phyloP scores from a whole-genome alignment of 805 yeast species.

The Metschnikowia vanudenii region DNA sequence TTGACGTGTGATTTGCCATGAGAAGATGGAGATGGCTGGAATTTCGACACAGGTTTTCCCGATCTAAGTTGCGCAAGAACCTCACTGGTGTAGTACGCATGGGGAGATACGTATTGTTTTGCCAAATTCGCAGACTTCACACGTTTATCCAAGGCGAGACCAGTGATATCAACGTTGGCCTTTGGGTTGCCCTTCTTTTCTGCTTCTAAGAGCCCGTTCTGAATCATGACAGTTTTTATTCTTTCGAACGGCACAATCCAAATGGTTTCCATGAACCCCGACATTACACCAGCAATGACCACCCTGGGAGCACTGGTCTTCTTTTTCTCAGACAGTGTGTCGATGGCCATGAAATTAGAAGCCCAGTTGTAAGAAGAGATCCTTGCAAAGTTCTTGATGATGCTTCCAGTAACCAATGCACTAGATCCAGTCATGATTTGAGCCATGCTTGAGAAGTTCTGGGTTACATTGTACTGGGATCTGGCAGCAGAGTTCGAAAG shows the following conservation, averaged over 20 bases:
- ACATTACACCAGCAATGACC: slow-evolving; percentile 78
- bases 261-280: slow-evolving; percentile 79
- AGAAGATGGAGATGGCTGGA: slow-evolving; percentile 19
- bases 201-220: slow-evolving; percentile 46
- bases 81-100: slow-evolving; percentile 40
- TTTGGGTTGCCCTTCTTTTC: slow-evolving; percentile 22
- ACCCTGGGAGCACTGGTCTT: slow-evolving; percentile 74
- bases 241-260: slow-evolving; percentile 91
- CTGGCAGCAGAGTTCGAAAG: slow-evolving; percentile 46
- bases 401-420: slow-evolving; percentile 72
- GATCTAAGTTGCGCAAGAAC: slow-evolving; percentile 28
- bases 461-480: slow-evolving; percentile 33
- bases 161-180: slow-evolving; percentile 28
- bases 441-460: slow-evolving; percentile 33
- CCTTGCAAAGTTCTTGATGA: slow-evolving; percentile 70
- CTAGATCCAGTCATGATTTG: slow-evolving; percentile 60
- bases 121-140: slow-evolving; percentile 26
- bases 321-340: slow-evolving; percentile 41
- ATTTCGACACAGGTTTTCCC: slow-evolving; percentile 22
- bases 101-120: slow-evolving; percentile 41
- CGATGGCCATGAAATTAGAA: slow-evolving; percentile 62
- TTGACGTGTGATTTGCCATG: slow-evolving; percentile 5
- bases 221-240: slow-evolving; percentile 76
- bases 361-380: slow-evolving; percentile 74
- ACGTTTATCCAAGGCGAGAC: slow-evolving; percentile 22